A percentile compares a stretch with the other conserved stretches of the same genome.
Conservation (phyloP, 352 stramenopile species). For the Phytopythium helicoides region DNA sequence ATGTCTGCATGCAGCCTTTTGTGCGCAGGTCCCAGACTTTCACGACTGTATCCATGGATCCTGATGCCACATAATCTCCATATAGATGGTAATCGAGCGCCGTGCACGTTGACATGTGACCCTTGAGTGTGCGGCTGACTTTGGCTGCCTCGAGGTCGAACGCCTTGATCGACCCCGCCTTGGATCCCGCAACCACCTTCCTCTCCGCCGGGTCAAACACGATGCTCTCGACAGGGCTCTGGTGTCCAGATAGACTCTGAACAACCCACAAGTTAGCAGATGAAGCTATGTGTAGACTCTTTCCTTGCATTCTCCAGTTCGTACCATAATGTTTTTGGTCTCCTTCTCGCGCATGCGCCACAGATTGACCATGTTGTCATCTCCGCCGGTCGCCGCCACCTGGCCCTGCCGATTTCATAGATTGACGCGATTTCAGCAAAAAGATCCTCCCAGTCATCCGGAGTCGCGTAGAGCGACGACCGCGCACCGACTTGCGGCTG, state of each 20-base stretch:
- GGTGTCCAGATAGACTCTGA: conserved; percentile 72
- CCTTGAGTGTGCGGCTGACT: conserved; percentile 75
- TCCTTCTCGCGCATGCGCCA: conserved; percentile 85
- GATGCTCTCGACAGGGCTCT: conserved; percentile 75
- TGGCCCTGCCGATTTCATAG: conserved; percentile 43
- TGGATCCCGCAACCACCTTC: conserved; percentile 74
- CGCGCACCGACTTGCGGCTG: conserved; percentile 71
- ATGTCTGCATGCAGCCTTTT: conserved; percentile 87
- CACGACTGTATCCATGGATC: conserved; percentile 78
- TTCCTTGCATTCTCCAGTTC: background rate
- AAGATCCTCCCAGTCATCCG: too few relatives aligned
- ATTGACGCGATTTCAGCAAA: too few relatives aligned
- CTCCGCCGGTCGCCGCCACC: conserved; percentile 72
- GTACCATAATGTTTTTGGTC: conserved; percentile 88
- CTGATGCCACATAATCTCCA: conserved; percentile 83
- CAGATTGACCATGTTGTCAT: conserved; percentile 83
- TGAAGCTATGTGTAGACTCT: background rate
- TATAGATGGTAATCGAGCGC: conserved; percentile 85
- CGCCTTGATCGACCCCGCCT: conserved; percentile 80
- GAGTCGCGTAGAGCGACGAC: background rate
- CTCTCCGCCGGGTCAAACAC: conserved; percentile 78
- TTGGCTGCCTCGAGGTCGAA: conserved; percentile 83
- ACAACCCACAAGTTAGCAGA: background rate
- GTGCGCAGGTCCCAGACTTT: conserved; percentile 86
- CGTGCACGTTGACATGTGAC: conserved; percentile 82